Conservation (phyloP, 768 basidiomycete genomes). For the Candolleomyces aberdarensis region DNA sequence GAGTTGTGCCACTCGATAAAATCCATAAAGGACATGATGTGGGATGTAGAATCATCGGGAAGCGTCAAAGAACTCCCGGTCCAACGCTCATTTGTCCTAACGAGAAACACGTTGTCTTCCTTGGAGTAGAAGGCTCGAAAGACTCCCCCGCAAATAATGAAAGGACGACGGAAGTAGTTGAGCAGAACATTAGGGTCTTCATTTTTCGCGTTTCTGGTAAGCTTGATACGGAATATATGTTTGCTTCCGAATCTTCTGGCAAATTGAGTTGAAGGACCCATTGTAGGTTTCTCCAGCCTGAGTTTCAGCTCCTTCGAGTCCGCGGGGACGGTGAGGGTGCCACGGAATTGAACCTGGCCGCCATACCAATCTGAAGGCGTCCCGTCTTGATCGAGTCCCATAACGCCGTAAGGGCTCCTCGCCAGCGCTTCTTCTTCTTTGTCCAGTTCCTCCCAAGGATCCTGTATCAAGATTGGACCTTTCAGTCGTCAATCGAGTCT, state of each 20-base stretch:
- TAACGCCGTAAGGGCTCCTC: slow-evolving; percentile 25
- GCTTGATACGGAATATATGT: slow-evolving; percentile 49
- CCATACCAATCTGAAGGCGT: slow-evolving; percentile 46
- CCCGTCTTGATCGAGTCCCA: slow-evolving; percentile 7
- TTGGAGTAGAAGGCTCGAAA: slow-evolving; percentile 63
- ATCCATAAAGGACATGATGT: slow-evolving; percentile 34
- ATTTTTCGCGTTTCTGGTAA: slow-evolving; percentile 31
- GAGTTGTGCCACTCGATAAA: slow-evolving; percentile 60
- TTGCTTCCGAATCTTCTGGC: slow-evolving; percentile 62
- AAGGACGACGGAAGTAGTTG: slow-evolving; percentile 44
- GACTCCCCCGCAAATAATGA: slow-evolving; percentile 51
- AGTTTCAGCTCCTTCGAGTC: slow-evolving; percentile 31
- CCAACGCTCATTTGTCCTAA: slow-evolving; percentile 47
- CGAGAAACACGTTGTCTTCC: slow-evolving; percentile 52
- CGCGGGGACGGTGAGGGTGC: slow-evolving; percentile 18
- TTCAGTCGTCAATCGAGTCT: background rate
- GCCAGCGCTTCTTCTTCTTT: slow-evolving; percentile 47
- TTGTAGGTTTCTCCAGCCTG: slow-evolving; percentile 42
- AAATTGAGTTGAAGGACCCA: slow-evolving; percentile 57
- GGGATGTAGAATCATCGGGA: slow-evolving; percentile 15
- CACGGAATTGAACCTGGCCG: slow-evolving; percentile 56
- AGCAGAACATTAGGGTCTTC: slow-evolving; percentile 27
- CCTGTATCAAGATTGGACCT: slow-evolving; percentile 28
- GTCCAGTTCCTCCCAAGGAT: slow-evolving; percentile 64
- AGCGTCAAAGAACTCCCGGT: slow-evolving; percentile 16